Evolutionary conservation across 2,329 filamentous ascomycete genomes (phyloP).

Genomic region (Pseudocercospora fuligena): DNA sequence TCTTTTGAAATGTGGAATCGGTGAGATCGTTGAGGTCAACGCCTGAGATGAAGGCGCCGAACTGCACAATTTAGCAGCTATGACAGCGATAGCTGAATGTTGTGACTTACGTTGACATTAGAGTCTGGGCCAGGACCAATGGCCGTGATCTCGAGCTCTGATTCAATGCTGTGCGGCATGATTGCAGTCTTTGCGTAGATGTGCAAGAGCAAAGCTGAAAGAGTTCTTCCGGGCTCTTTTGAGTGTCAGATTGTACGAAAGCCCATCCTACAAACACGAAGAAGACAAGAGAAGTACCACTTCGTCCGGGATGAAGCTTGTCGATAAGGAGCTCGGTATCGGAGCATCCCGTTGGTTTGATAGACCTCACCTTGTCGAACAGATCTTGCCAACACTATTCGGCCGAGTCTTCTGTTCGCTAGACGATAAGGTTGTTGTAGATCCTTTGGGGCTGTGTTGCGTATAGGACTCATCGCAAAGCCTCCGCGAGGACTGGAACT

Average conservation of each 20-base stretch:
- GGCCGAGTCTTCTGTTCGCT: neutral
- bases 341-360: neutral
- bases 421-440: neutral
- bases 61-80: neutral
- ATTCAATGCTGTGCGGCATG: conserved; percentile 7
- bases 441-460: neutral
- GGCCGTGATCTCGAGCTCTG: neutral
- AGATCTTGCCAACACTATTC: neutral
- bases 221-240: neutral
- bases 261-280: neutral
- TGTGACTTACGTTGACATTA: neutral
- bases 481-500: neutral
- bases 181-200: neutral
- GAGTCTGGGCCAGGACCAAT: neutral
- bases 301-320: neutral
- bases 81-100: neutral
- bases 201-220: neutral
- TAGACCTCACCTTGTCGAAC: neutral
- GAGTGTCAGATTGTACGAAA: neutral
- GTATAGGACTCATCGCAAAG: neutral
- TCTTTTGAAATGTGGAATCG: conserved; percentile 33
- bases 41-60: conserved; percentile 2
- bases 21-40: conserved; percentile 1
- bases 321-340: neutral
- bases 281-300: neutral